Evolutionary conservation across 164 flowering plant species (phyloP).

Genomic region (Macadamia tetraphylla): DNA sequence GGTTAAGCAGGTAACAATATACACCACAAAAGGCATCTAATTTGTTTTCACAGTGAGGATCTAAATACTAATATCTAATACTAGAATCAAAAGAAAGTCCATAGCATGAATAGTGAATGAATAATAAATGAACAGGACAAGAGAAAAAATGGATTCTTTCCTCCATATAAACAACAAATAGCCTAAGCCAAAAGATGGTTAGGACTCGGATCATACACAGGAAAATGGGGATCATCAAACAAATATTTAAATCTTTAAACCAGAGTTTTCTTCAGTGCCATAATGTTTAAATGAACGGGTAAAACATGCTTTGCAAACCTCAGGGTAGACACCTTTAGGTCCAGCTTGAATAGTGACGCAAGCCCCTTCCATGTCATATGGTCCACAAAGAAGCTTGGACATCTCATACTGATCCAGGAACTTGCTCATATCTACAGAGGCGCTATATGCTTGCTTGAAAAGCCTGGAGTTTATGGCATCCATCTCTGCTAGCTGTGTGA

Average conservation of each 20-base stretch:
- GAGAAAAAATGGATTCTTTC: too few relatives aligned
- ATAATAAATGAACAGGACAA: not conserved
- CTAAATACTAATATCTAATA: too few relatives aligned
- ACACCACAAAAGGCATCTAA: too few relatives aligned
- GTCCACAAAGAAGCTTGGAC: conserved; percentile 68
- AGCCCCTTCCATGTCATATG: conserved; percentile 80
- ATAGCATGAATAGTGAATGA: not conserved
- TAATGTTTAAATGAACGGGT: not conserved
- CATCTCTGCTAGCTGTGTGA: conserved; percentile 64
- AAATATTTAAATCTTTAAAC: too few relatives aligned
- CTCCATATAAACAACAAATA: too few relatives aligned
- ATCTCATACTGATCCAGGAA: conserved; percentile 72
- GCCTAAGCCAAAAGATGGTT: too few relatives aligned
- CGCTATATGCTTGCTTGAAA: conserved; percentile 72
- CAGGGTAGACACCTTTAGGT: conserved; percentile 32
- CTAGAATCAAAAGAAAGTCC: not conserved
- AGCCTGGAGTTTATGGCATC: conserved; percentile 59
- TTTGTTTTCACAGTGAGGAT: too few relatives aligned
- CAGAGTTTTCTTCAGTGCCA: not conserved
- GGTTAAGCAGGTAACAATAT: too few relatives aligned
- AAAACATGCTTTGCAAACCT: conserved; percentile 38
- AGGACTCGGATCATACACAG: too few relatives aligned
- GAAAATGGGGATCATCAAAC: not conserved
- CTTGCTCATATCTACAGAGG: conserved; percentile 62
- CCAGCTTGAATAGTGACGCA: conserved; percentile 55